Evolutionary conservation across 495 filamentous ascomycete species (phyloP).

Genomic region (Hypoxylon lienhwacheense): DNA sequence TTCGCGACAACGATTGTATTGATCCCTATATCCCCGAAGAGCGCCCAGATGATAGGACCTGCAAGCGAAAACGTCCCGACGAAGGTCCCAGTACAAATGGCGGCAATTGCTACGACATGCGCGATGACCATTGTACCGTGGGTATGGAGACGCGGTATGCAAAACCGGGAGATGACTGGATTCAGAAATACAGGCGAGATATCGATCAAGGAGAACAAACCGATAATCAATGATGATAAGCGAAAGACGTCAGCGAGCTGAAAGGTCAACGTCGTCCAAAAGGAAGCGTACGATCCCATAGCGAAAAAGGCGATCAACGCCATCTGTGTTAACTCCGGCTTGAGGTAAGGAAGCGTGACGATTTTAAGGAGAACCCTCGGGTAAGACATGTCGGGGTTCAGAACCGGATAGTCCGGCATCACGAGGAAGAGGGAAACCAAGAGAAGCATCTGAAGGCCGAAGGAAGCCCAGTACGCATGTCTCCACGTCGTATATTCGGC

Average conservation of each 20-base stretch:
- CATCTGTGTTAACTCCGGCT: slow-evolving; percentile 70
- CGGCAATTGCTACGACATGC: slow-evolving; percentile 51
- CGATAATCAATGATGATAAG: slow-evolving; percentile 63
- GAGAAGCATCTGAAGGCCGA: slow-evolving; percentile 73
- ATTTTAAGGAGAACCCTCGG: slow-evolving; percentile 66
- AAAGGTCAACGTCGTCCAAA: slow-evolving; percentile 87
- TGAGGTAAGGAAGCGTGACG: slow-evolving; percentile 57
- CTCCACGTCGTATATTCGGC: slow-evolving; percentile 73
- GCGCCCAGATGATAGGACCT: slow-evolving; percentile 68
- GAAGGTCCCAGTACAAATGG: slow-evolving; percentile 66
- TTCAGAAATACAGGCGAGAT: slow-evolving; percentile 62
- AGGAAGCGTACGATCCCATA: slow-evolving; percentile 47
- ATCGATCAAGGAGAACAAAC: slow-evolving; percentile 71
- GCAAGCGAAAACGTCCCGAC: slow-evolving; percentile 62
- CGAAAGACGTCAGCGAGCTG: slow-evolving; percentile 65
- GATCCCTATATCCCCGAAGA: slow-evolving; percentile 67
- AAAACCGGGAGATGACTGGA: slow-evolving; percentile 60
- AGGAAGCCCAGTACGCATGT: slow-evolving; percentile 77
- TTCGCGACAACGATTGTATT: slow-evolving; percentile 71
- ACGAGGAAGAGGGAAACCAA: slow-evolving; percentile 66
- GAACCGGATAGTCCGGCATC: slow-evolving; percentile 79
- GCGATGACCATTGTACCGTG: slow-evolving; percentile 62
- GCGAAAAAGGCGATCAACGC: slow-evolving; percentile 45
- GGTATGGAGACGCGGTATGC: slow-evolving; percentile 65
- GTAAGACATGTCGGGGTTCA: slow-evolving; percentile 70